Percentiles rank a stretch among this genome's conserved stretches.
Evolutionary conservation across 169 alveolate genomes (phyloP).

Genomic region (Neospora caninum): DNA sequence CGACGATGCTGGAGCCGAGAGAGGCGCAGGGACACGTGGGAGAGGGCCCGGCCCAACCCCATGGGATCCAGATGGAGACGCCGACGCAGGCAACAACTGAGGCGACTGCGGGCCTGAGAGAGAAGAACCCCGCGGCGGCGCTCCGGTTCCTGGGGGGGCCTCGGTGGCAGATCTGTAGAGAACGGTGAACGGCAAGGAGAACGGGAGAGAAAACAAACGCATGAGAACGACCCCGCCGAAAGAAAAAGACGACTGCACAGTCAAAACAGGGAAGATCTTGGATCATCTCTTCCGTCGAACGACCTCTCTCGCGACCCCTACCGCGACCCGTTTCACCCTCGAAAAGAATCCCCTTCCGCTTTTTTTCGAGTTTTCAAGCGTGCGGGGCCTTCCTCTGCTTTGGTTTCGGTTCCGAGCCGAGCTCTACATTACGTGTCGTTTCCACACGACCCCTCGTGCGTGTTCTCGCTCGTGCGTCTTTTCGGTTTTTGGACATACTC

Average conservation of each 20-base stretch:
- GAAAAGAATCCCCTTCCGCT: too few species aligned
- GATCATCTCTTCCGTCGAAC: too few species aligned
- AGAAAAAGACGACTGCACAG: not conserved
- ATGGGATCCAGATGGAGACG: not conserved
- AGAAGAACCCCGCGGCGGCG: not conserved
- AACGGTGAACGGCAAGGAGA: not conserved
- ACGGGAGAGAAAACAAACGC: not conserved
- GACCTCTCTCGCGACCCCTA: too few species aligned
- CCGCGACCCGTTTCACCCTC: too few species aligned
- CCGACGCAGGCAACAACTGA: not conserved
- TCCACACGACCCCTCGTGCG: too few species aligned
- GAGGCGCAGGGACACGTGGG: not conserved
- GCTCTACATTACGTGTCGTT: too few species aligned
- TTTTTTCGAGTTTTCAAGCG: too few species aligned
- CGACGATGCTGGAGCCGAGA: not conserved
- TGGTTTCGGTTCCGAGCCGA: too few species aligned
- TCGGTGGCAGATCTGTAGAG: not conserved
- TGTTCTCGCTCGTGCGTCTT: too few species aligned
- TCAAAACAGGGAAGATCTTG: too few species aligned
- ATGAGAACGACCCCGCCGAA: not conserved
- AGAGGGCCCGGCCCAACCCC: not conserved
- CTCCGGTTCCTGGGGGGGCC: not conserved
- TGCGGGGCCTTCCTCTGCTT: too few species aligned
- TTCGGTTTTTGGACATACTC: too few species aligned
- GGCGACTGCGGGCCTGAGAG: not conserved